A percentile compares a stretch with the other conserved stretches of the same genome.
Evolutionary conservation across 106 monocot species (phyloP).

Genomic region (Allium cepa): DNA sequence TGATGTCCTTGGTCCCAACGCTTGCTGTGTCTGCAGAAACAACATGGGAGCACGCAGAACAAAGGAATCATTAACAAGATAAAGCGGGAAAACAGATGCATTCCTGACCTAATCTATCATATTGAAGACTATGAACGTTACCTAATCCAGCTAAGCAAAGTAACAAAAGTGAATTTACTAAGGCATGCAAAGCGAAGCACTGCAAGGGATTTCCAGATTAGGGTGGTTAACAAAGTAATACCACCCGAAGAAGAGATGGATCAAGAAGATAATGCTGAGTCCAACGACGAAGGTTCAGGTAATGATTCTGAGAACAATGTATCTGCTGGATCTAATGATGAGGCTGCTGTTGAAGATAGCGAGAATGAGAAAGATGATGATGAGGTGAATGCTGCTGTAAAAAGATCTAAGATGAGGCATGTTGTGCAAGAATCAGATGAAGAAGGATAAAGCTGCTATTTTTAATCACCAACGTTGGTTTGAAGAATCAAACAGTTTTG

Average conservation of each 20-base stretch:
- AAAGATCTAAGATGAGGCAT: slow-evolving; percentile 41
- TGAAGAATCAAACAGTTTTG: too few species aligned
- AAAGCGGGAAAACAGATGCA: slow-evolving; percentile 81
- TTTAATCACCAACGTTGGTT: background rate
- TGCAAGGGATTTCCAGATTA: slow-evolving; percentile 82
- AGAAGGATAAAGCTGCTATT: slow-evolving; percentile 12
- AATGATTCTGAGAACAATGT: slow-evolving; percentile 23
- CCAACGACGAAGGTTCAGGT: slow-evolving; percentile 29
- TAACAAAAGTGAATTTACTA: slow-evolving; percentile 72
- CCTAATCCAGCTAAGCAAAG: slow-evolving; percentile 77
- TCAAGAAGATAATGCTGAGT: slow-evolving; percentile 10
- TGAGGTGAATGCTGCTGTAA: slow-evolving; percentile 21
- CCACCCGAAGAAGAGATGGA: slow-evolving; percentile 15
- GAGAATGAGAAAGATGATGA: slow-evolving; percentile 42
- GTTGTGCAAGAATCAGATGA: slow-evolving; percentile 74
- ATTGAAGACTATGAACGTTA: slow-evolving; percentile 96
- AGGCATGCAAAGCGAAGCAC: slow-evolving; percentile 91
- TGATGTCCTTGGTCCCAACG: background rate
- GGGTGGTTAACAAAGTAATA: slow-evolving; percentile 20
- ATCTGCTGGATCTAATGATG: slow-evolving; percentile 7
- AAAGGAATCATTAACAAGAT: slow-evolving; percentile 59
- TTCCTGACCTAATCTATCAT: slow-evolving; percentile 84
- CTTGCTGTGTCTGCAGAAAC: slow-evolving; percentile 37
- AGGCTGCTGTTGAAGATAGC: slow-evolving; percentile 25
- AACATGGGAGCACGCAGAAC: slow-evolving; percentile 30